A percentile compares a stretch with the other conserved stretches of the same genome.
Conservation (phyloP, 228 moss, liverwort and hornwort genomes). For the Sphagnum magellanicum region DNA sequence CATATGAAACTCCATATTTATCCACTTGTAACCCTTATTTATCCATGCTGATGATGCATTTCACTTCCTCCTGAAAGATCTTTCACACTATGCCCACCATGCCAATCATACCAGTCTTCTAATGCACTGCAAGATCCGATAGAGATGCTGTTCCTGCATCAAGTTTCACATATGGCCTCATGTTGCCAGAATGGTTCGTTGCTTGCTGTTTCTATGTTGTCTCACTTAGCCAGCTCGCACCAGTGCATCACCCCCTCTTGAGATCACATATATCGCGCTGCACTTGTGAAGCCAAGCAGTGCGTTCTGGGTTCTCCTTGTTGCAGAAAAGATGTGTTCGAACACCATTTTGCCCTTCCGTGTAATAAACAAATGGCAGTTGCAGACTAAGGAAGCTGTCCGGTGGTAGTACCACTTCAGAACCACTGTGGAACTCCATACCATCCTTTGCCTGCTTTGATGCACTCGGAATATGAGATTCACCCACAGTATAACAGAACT, state of each 20-base stretch:
- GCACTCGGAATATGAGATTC: too few species aligned
- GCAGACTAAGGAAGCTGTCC: slow-evolving; percentile 93
- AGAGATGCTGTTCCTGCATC: too few species aligned
- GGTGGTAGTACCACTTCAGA: slow-evolving; percentile 80
- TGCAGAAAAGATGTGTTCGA: slow-evolving; percentile 42
- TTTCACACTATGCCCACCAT: too few species aligned
- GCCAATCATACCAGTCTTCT: too few species aligned
- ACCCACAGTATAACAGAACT: too few species aligned
- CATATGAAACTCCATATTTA: too few species aligned
- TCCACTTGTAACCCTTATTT: too few species aligned
- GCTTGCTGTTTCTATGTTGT: neutral
- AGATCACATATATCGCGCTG: slow-evolving; percentile 65
- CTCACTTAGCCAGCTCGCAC: neutral
- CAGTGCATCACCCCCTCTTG: slow-evolving; percentile 13
- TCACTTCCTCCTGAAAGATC: too few species aligned
- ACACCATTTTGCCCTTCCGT: slow-evolving; percentile 40
- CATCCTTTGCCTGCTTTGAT: slow-evolving; percentile 29
- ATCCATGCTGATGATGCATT: too few species aligned
- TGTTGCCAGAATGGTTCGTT: too few species aligned
- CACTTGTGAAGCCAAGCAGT: slow-evolving; percentile 95
- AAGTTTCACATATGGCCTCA: too few species aligned
- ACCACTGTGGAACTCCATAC: slow-evolving; percentile 30
- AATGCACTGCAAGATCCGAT: too few species aligned
- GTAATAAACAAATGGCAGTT: slow-evolving; percentile 86
- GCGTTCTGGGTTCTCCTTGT: slow-evolving; percentile 66